A percentile compares a stretch with the other conserved stretches of the same genome.
These are phyloP conservation scores for Cladosporium oxysporum DNA, from an alignment of 2,329 filamentous ascomycete genomes.

Conservation along the genomic window DNA sequence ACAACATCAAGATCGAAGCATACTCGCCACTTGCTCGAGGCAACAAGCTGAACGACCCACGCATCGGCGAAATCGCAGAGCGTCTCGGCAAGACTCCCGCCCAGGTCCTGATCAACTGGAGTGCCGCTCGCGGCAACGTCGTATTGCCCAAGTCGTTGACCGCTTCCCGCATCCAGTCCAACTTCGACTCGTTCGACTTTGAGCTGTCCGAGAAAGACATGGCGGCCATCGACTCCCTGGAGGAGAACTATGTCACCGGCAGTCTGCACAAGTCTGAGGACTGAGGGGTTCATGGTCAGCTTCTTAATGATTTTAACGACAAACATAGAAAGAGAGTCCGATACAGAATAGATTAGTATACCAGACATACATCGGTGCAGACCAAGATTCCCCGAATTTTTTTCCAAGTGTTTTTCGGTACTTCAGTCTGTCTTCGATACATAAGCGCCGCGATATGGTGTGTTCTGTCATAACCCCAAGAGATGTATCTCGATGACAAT, in stretches of 20 bases:
- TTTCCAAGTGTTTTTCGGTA: not conserved
- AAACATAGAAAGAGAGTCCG: not conserved
- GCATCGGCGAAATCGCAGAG: conserved; percentile 49
- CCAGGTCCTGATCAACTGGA: conserved; percentile 53
- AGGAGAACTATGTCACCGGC: conserved; percentile 18
- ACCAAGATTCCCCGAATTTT: not conserved
- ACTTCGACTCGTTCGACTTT: conserved; percentile 66
- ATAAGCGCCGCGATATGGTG: not conserved
- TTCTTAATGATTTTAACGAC: conserved; percentile 2
- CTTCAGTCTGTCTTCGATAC: not conserved
- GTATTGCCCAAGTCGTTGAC: conserved; percentile 61
- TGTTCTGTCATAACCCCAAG: not conserved
- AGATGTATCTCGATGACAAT: not conserved
- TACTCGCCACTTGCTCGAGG: conserved; percentile 58
- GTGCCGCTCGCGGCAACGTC: conserved; percentile 47
- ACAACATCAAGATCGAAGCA: conserved; percentile 67
- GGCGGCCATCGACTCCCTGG: conserved; percentile 12
- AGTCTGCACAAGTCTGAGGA: conserved; percentile 15
- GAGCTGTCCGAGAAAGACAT: conserved; percentile 38
- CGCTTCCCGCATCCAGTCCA: conserved; percentile 67
- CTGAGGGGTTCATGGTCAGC: not conserved
- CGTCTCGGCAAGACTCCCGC: conserved; percentile 50
- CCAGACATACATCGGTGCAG: not conserved
- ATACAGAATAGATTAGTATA: not conserved
- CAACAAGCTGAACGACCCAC: conserved; percentile 51